Conservation (phyloP, 2,329 filamentous ascomycete genomes). For the Verticillium dahliae region DNA sequence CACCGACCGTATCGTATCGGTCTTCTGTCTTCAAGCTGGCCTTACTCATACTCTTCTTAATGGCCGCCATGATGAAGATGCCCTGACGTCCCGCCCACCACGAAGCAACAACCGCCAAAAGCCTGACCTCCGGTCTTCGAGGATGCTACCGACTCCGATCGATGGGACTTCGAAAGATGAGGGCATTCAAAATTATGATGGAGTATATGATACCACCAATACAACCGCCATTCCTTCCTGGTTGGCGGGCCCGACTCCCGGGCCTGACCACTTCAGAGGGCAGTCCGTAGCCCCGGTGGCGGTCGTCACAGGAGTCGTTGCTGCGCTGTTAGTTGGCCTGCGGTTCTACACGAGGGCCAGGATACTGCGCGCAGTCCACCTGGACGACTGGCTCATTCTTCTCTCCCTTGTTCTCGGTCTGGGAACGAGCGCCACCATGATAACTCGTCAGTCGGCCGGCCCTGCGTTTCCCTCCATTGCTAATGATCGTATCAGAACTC, state of each 20-base stretch:
- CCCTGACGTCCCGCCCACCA: not conserved
- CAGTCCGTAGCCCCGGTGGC: conserved; percentile 11
- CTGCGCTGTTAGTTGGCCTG: conserved; percentile 19
- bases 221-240: not conserved
- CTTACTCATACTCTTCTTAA: not conserved
- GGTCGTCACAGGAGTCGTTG: conserved; percentile 13
- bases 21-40: not conserved
- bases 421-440: conserved; percentile 9
- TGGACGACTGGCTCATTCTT: conserved; percentile 27
- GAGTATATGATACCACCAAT: not conserved
- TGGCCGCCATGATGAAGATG: not conserved
- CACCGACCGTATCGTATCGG: no score
- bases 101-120: not conserved
- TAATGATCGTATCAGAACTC: conserved; percentile 5
- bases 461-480: not conserved
- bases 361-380: conserved; percentile 23
- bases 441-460: conserved; percentile 3
- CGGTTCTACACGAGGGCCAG: conserved; percentile 26
- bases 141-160: not conserved
- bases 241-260: not conserved
- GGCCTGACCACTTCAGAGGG: conserved; percentile 9
- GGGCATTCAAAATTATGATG: not conserved
- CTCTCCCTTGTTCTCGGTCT: conserved; percentile 18
- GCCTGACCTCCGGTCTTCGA: not conserved
- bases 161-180: not conserved